Evolutionary conservation across 164 flowering plant species (phyloP).

Genomic region (Umbilicus rupestris): DNA sequence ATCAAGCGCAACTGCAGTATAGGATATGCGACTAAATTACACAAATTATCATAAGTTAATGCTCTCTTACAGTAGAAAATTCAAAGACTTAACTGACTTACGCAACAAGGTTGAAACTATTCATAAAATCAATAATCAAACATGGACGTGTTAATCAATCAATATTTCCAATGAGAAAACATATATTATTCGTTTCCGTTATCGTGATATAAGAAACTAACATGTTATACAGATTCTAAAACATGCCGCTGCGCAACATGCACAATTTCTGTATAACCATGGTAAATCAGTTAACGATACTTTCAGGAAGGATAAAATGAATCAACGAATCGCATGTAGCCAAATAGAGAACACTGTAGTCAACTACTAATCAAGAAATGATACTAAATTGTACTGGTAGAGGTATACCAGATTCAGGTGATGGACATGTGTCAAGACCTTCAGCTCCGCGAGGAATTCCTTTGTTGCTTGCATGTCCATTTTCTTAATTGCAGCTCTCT

Average conservation of each 20-base stretch:
- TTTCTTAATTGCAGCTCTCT: slow-evolving; percentile 77
- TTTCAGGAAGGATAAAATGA: no score
- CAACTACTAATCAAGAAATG: not conserved
- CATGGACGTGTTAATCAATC: no score
- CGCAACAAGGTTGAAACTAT: not conserved
- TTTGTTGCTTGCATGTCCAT: slow-evolving; percentile 72
- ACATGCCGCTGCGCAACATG: no score
- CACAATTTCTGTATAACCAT: no score
- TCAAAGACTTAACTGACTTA: not conserved
- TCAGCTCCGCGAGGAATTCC: slow-evolving; percentile 17
- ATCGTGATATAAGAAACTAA: not conserved
- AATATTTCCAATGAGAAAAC: no score
- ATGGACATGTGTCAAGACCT: slow-evolving; percentile 51
- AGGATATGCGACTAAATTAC: not conserved
- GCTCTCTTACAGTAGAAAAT: not conserved
- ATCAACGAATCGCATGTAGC: not conserved
- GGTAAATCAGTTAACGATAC: no score
- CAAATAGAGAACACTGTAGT: not conserved
- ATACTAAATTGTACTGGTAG: not conserved
- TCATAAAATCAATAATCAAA: not conserved
- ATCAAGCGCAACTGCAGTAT: slow-evolving; percentile 76
- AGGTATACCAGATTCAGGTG: slow-evolving; percentile 58
- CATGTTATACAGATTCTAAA: not conserved
- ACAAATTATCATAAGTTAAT: not conserved
- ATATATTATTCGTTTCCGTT: not conserved